Percentiles rank a stretch among this genome's conserved stretches.
Conservation (phyloP, 2,329 filamentous ascomycete species). For the Penicillium sp. region DNA sequence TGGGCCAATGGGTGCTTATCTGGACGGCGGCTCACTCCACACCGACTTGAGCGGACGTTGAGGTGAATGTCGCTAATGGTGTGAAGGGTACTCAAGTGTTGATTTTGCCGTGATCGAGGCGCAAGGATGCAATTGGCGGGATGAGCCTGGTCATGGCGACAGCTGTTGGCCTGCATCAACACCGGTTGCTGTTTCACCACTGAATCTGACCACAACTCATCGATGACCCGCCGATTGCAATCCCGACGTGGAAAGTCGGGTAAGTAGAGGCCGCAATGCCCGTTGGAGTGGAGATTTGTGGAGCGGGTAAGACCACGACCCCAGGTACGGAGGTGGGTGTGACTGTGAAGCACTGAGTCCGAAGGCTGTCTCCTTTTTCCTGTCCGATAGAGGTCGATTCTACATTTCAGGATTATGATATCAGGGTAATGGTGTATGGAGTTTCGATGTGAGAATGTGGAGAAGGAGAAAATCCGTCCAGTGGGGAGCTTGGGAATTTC, state of each 20-base stretch:
- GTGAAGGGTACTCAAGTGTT: neutral
- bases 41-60: constrained; percentile 3
- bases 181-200: neutral
- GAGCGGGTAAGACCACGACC: neutral
- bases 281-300: neutral
- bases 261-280: neutral
- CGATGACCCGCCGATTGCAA: neutral
- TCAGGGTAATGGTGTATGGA: neutral
- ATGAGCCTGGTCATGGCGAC: neutral
- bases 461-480: neutral
- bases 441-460: neutral
- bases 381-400: neutral
- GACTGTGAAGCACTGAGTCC: too few species aligned
- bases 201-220: neutral
- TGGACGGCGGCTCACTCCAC: constrained; percentile 4
- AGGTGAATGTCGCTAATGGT: neutral
- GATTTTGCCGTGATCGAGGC: neutral
- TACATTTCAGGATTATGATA: neutral
- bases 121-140: neutral
- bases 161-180: neutral
- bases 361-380: neutral
- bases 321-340: neutral
- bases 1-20: constrained; percentile 13
- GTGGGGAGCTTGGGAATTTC: constrained; percentile 5
- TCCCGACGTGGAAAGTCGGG: neutral